phyloP scores from a whole-genome alignment of 1,284 basidiomycete species.

The Ganoderma lucidum region DNA sequence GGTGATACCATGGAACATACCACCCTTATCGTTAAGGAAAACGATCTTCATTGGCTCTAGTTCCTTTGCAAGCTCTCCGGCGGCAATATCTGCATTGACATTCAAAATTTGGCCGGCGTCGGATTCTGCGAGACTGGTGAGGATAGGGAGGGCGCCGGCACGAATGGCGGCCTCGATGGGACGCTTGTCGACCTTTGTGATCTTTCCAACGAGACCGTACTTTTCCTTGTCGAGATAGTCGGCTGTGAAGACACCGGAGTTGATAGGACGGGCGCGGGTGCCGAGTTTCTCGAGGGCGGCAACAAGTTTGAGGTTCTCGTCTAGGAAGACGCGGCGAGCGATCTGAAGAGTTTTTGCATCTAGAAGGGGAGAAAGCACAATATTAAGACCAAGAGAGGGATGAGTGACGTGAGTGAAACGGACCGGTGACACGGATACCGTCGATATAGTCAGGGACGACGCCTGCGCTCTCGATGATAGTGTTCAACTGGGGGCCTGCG shows the following conservation, averaged over 20 bases:
- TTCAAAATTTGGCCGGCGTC: slow-evolving; percentile 94
- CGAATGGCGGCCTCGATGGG: slow-evolving; percentile 95
- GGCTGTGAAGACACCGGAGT: slow-evolving; percentile 94
- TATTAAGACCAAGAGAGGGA: not conserved
- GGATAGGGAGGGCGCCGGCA: slow-evolving; percentile 92
- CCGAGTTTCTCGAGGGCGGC: slow-evolving; percentile 91
- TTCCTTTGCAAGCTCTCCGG: slow-evolving; percentile 95
- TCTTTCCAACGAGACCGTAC: slow-evolving; percentile 95
- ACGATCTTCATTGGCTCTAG: slow-evolving; percentile 99
- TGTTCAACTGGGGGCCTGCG: slow-evolving; percentile 94
- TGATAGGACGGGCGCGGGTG: slow-evolving; percentile 94
- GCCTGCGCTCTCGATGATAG: slow-evolving; percentile 89
- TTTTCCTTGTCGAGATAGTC: slow-evolving; percentile 94
- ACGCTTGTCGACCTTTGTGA: slow-evolving; percentile 92
- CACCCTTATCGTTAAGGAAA: slow-evolving; percentile 98
- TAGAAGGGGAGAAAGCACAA: slow-evolving; percentile 38
- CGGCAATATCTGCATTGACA: slow-evolving; percentile 96
- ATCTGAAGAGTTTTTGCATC: slow-evolving; percentile 93
- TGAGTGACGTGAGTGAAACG: slow-evolving; percentile 35
- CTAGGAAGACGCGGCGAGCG: slow-evolving; percentile 94
- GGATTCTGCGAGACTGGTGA: slow-evolving; percentile 92
- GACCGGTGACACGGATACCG: slow-evolving; percentile 93
- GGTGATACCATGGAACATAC: slow-evolving; percentile 96
- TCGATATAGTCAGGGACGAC: slow-evolving; percentile 95
- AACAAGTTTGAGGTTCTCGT: slow-evolving; percentile 94